phyloP scores from a whole-genome alignment of 2,329 filamentous ascomycete species.

The Colletotrichum brevisporum region DNA sequence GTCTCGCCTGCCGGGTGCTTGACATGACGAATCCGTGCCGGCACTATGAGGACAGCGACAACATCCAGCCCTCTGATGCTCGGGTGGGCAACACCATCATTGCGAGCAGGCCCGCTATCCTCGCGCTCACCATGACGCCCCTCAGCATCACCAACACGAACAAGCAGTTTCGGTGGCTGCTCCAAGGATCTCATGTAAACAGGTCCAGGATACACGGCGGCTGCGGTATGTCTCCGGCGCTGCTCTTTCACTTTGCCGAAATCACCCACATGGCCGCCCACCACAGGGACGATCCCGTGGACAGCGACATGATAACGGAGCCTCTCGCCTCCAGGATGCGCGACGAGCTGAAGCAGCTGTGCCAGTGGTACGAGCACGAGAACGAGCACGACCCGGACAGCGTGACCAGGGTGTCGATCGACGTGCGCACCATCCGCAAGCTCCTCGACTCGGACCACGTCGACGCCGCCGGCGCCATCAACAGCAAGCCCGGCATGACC shows the following conservation, averaged over 20 bases:
- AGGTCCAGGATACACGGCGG: constrained; percentile 57
- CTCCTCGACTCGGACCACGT: constrained; percentile 14
- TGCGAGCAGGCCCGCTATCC: constrained; percentile 55
- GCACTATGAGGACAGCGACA: constrained; percentile 52
- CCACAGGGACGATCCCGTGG: constrained; percentile 40
- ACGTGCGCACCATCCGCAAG: constrained; percentile 3
- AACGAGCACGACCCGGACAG: background rate
- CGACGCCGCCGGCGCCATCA: constrained; percentile 17
- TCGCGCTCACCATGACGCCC: constrained; percentile 56
- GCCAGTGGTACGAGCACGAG: constrained; percentile 36
- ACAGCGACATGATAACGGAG: constrained; percentile 7
- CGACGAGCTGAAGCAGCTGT: constrained; percentile 43
- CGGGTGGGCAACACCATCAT: constrained; percentile 57
- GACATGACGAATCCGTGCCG: constrained; percentile 53
- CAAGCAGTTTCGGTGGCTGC: constrained; percentile 55
- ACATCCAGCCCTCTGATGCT: constrained; percentile 52
- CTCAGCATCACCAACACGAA: constrained; percentile 48
- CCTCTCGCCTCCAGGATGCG: constrained; percentile 45
- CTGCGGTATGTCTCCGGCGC: constrained; percentile 57
- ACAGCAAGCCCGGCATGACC: constrained; percentile 50
- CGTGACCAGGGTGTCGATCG: constrained; percentile 1
- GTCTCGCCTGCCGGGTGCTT: constrained; percentile 52
- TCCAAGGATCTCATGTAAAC: constrained; percentile 53
- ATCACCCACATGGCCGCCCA: constrained; percentile 55
- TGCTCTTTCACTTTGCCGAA: constrained; percentile 54